phyloP scores from a whole-genome alignment of 305 asterid species.

The Fraxinus paxiana region DNA sequence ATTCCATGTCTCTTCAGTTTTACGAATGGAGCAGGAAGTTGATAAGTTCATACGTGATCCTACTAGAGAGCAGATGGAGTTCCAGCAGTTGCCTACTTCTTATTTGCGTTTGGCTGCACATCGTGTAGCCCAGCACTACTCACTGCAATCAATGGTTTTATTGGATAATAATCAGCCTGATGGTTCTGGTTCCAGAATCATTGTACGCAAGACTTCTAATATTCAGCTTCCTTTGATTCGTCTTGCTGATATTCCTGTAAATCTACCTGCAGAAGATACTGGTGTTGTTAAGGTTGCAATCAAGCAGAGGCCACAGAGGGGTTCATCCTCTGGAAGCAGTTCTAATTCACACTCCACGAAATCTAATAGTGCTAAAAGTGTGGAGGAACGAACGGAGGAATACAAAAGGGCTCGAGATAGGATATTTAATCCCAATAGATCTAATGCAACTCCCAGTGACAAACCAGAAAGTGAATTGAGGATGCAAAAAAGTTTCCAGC shows the following conservation, averaged over 20 bases:
- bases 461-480: conserved; percentile 60
- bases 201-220: conserved; percentile 69
- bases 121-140: conserved; percentile 96
- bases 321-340: conserved; percentile 33
- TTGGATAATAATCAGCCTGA: conserved; percentile 71
- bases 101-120: conserved; percentile 97
- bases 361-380: conserved; percentile 71
- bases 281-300: conserved; percentile 79
- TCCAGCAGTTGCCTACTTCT: conserved; percentile 93
- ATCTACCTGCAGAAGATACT: conserved; percentile 64
- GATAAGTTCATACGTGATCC: conserved; percentile 83
- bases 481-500: conserved; percentile 57
- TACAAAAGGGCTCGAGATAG: conserved; percentile 93
- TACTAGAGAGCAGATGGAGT: conserved; percentile 85
- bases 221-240: conserved; percentile 70
- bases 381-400: conserved; percentile 97
- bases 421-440: conserved; percentile 70
- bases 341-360: conserved; percentile 50
- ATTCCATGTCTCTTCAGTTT: conserved; percentile 45
- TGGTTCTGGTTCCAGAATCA: conserved; percentile 87
- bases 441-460: conserved; percentile 46
- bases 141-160: conserved; percentile 90
- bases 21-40: conserved; percentile 91
- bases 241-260: conserved; percentile 89
- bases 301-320: conserved; percentile 94